Evolutionary conservation across 1,284 basidiomycete genomes (phyloP), one percentile per base, ranked within the genome.

Genomic region (Fistulinella cinereoalba): DNA sequence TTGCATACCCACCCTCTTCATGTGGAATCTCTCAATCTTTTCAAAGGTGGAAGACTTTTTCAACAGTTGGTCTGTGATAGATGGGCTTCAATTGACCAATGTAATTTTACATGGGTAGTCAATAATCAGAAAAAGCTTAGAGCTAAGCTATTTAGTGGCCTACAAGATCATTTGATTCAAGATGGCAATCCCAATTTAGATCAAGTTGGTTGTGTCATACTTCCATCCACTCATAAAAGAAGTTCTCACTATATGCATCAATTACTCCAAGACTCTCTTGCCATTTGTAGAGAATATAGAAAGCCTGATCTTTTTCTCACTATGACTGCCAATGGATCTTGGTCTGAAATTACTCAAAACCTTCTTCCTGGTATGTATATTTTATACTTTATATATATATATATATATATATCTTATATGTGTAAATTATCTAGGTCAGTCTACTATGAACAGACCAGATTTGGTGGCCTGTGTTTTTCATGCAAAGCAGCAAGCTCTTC

Each of bases 401-500:
- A 3, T 31, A 4, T 19, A 3, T 3, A 16, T 3, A 18, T 10
- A 41, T 4, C 5, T 16, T 33, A 18, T 27, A 7, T 27, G 19
- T 42, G n/a, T 37, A 5, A 19, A 18, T 37, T 12, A 37, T 27
- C n/a, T 37, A 54, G 47, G 45, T n/a, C 73, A 79, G 44, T 59
- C 55, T 9, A 49, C 66, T 16, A 50, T 59, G 28, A 74, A 80
- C 47, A 49, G 69, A 1, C 76, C 76, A 23, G 74, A 79, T 34
- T 50, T 81, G 36, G 67, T 79, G 3, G 56, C 70, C 1, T 41
- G 64, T 3, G 72, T 79, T 1, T 81, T 81, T 47, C 27, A 71
- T 19, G 29, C 69, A 32, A 77, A 76, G 46, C 66, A 65, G 29
- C 52, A 69, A 5, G 65, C 61, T 0, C 37, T 77, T 0, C 15